Conservation (phyloP, 140 eudicot species). For the Anethum foeniculum region DNA sequence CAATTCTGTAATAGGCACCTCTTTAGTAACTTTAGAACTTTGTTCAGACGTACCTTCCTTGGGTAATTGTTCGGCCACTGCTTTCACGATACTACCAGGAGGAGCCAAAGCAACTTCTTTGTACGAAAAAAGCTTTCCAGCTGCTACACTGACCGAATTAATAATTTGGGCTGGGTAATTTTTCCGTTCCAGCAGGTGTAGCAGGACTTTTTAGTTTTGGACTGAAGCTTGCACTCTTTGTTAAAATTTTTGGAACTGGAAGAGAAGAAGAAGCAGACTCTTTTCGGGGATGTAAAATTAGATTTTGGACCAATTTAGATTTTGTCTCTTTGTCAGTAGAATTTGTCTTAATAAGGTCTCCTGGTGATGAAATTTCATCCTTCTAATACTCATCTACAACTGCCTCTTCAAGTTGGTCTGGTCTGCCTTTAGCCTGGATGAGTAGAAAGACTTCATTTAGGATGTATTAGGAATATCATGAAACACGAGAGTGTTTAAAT, state of each 20-base stretch:
- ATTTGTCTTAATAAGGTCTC: conserved; percentile 23
- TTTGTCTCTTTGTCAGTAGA: conserved; percentile 47
- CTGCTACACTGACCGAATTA: conserved; percentile 55
- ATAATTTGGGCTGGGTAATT: conserved; percentile 34
- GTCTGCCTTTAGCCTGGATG: conserved; percentile 55
- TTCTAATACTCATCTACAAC: conserved; percentile 35
- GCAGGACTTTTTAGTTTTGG: conserved; percentile 43
- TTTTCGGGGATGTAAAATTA: conserved; percentile 49
- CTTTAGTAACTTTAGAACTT: conserved; percentile 20
- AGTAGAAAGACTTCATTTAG: conserved; percentile 2
- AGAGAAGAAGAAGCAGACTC: conserved; percentile 48
- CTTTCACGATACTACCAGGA: conserved; percentile 90
- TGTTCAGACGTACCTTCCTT: conserved; percentile 36
- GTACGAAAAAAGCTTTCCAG: conserved; percentile 88
- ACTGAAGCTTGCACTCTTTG: conserved; percentile 68
- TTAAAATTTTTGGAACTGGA: conserved; percentile 38
- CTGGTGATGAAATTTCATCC: conserved; percentile 39
- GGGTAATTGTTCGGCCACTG: conserved; percentile 62
- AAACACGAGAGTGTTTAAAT: not conserved
- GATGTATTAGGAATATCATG: not conserved
- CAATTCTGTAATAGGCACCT: conserved; percentile 20
- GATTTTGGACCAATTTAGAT: conserved; percentile 33
- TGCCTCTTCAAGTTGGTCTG: conserved; percentile 44
- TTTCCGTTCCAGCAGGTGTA: conserved; percentile 34
- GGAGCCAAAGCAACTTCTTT: conserved; percentile 97